phyloP scores from a whole-genome alignment of 257 asterid species.

The Ehretia macrophylla region DNA sequence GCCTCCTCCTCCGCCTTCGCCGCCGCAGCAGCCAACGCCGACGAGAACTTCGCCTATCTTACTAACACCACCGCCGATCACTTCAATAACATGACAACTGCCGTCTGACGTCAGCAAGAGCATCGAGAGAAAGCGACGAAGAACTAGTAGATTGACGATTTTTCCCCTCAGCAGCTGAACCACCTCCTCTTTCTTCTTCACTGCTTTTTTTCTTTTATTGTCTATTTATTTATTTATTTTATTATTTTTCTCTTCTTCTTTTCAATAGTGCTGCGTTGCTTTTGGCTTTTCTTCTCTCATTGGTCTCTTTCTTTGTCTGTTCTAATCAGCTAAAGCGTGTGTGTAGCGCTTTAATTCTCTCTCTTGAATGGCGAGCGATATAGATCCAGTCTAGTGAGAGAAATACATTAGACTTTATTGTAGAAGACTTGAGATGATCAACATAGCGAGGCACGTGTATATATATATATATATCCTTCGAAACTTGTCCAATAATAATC shows the following conservation, averaged over 20 bases:
- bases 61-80: conserved; percentile 34
- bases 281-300: conserved; percentile 20
- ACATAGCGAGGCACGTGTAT: no score
- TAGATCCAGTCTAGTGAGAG: conserved; percentile 14
- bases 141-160: conserved; percentile 24
- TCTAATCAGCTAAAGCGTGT: background rate
- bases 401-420: background rate
- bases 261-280: background rate
- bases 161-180: conserved; percentile 38
- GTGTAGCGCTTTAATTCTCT: conserved; percentile 24
- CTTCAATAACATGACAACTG: conserved; percentile 15
- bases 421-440: no score
- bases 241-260: background rate
- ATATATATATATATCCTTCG: no score
- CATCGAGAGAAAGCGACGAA: conserved; percentile 7
- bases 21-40: conserved; percentile 35
- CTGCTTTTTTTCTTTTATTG: conserved; percentile 14
- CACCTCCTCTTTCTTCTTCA: conserved; percentile 41
- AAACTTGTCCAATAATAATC: no score
- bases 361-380: conserved; percentile 11
- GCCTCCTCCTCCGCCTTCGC: conserved; percentile 34
- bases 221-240: conserved; percentile 9
- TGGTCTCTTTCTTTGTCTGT: conserved; percentile 20
- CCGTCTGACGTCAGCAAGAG: conserved; percentile 11
- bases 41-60: conserved; percentile 28